Evolutionary conservation across 108 stramenopile species (phyloP).

Genomic region (Parmales sp.): DNA sequence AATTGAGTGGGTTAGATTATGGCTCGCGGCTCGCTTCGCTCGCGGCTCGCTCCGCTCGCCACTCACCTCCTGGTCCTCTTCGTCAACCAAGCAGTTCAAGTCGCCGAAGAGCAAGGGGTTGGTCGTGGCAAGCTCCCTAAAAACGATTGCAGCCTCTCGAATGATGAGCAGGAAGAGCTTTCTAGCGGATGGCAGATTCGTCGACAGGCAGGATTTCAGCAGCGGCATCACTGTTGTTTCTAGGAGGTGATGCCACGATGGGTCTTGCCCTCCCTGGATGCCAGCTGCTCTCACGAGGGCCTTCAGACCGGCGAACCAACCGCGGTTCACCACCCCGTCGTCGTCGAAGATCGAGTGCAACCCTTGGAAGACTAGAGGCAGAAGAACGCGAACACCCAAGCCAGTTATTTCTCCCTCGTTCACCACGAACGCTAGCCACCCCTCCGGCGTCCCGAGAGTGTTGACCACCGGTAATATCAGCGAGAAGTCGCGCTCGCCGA

Average conservation of each 20-base stretch:
- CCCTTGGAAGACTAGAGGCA: slow-evolving; percentile 52
- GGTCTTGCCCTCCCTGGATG: slow-evolving; percentile 11
- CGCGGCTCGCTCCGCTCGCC: too few species aligned
- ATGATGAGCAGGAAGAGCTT: slow-evolving; percentile 53
- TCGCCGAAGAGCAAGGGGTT: slow-evolving; percentile 49
- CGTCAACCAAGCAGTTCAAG: slow-evolving; percentile 42
- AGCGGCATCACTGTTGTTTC: slow-evolving; percentile 51
- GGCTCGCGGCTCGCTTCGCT: too few species aligned
- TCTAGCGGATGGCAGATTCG: slow-evolving; percentile 31
- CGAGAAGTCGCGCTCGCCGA: slow-evolving; percentile 70
- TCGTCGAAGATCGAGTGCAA: slow-evolving; percentile 56
- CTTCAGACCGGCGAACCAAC: slow-evolving; percentile 54
- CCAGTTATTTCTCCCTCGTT: not conserved
- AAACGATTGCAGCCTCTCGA: slow-evolving; percentile 46
- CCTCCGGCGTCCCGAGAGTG: slow-evolving; percentile 24
- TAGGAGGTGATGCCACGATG: slow-evolving; percentile 54
- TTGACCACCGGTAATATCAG: slow-evolving; percentile 55
- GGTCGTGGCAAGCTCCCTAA: slow-evolving; percentile 44
- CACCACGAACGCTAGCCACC: not conserved
- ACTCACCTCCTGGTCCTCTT: too few species aligned
- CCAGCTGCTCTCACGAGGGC: slow-evolving; percentile 28
- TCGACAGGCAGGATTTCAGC: slow-evolving; percentile 44
- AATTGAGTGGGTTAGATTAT: too few species aligned
- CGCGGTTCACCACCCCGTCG: slow-evolving; percentile 65
- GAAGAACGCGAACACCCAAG: slow-evolving; percentile 25